These are phyloP conservation scores for Cladosporium sp. DNA, from an alignment of 2,329 filamentous ascomycete genomes.

Conservation along the genomic window DNA sequence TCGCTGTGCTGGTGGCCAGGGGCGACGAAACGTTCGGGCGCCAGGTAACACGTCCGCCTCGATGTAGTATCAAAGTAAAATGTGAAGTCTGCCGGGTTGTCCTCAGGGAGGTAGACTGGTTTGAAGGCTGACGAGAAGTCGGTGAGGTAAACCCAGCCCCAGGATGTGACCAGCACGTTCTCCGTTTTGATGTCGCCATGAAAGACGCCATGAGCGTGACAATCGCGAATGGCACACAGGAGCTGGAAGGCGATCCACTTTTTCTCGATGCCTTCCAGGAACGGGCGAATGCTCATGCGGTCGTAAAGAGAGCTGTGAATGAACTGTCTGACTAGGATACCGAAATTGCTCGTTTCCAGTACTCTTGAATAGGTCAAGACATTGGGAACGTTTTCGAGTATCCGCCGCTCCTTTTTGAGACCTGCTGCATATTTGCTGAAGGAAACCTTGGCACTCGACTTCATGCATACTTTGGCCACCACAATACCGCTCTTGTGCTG, in stretches of 20 bases:
- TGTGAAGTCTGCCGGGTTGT: slow-evolving; percentile 95
- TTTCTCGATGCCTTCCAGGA: slow-evolving; percentile 96
- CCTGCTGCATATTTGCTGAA: slow-evolving; percentile 73
- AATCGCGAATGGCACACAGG: slow-evolving; percentile 86
- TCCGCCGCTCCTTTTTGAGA: slow-evolving; percentile 78
- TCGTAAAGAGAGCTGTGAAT: slow-evolving; percentile 97
- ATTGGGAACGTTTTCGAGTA: slow-evolving; percentile 80
- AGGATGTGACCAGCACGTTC: slow-evolving; percentile 93
- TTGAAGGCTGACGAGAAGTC: slow-evolving; percentile 97
- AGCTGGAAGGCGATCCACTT: slow-evolving; percentile 98
- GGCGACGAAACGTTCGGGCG: slow-evolving; percentile 83
- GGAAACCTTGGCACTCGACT: slow-evolving; percentile 71
- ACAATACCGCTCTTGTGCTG: slow-evolving; percentile 86
- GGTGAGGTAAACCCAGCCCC: slow-evolving; percentile 98
- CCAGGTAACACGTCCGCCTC: slow-evolving; percentile 87
- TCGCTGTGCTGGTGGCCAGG: slow-evolving; percentile 57
- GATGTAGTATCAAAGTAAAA: slow-evolving; percentile 97
- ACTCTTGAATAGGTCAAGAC: slow-evolving; percentile 85
- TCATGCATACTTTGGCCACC: slow-evolving; percentile 90
- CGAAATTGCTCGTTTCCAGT: slow-evolving; percentile 85
- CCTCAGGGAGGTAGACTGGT: slow-evolving; percentile 85
- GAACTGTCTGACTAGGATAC: slow-evolving; percentile 90
- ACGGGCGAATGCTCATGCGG: slow-evolving; percentile 90
- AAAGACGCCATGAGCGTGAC: slow-evolving; percentile 81
- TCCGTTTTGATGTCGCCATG: slow-evolving; percentile 99